Percentiles rank a stretch among this genome's conserved stretches.
Conservation (phyloP, 2,329 filamentous ascomycete species). For the Fusarium virguliforme region DNA sequence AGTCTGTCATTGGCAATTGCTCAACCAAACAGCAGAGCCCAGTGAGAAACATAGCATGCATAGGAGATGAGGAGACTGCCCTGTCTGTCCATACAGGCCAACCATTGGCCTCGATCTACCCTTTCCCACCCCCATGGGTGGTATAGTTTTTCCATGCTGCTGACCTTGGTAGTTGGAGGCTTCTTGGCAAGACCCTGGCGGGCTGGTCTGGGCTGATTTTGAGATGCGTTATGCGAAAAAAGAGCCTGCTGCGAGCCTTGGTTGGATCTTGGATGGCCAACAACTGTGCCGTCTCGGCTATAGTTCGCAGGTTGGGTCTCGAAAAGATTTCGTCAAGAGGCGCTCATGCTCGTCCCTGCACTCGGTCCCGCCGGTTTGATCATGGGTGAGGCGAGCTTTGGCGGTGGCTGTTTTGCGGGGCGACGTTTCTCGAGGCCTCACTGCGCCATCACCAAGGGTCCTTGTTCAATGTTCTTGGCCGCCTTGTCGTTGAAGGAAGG, state of each 20-base stretch:
- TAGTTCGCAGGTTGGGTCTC: conserved; percentile 14
- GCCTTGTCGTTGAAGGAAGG: conserved; percentile 13
- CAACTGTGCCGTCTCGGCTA: conserved; percentile 1
- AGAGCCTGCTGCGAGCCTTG: conserved; percentile 16
- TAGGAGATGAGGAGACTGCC: conserved; percentile 31
- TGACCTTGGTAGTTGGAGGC: conserved; percentile 18
- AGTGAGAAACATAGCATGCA: conserved; percentile 14
- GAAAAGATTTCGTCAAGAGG: neutral
- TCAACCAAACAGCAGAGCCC: conserved; percentile 28
- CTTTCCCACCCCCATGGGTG: conserved; percentile 13
- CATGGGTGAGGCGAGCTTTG: conserved; percentile 10
- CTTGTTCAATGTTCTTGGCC: conserved; percentile 11
- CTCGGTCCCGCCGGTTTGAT: conserved; percentile 16
- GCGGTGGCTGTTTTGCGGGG: conserved; percentile 27
- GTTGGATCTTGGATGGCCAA: conserved; percentile 16
- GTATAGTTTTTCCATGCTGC: conserved; percentile 11
- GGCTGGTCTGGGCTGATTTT: conserved; percentile 9
- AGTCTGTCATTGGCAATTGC: conserved; percentile 31
- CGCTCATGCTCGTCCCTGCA: conserved; percentile 5
- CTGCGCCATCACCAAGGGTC: conserved; percentile 19
- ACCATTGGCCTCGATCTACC: conserved; percentile 14
- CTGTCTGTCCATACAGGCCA: conserved; percentile 22
- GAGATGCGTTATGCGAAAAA: conserved; percentile 13
- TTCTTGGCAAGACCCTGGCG: neutral
- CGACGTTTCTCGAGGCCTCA: conserved; percentile 32